Percentiles rank a stretch among this genome's conserved stretches.
phyloP scores from a whole-genome alignment of 2,329 filamentous ascomycete genomes.

The Hymenoscyphus scutula region DNA sequence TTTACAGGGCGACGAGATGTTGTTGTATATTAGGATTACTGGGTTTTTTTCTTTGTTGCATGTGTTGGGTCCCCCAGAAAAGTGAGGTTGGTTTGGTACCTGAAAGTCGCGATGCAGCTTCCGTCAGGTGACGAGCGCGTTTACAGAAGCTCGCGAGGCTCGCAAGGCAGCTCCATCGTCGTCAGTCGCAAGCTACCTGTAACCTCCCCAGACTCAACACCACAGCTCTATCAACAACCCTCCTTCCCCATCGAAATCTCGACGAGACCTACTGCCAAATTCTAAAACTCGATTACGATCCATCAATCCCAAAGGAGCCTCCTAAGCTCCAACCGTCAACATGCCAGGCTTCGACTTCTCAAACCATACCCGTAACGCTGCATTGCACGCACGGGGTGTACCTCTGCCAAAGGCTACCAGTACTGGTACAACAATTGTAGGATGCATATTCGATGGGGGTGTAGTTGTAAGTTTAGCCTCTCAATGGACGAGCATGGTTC shows the following conservation, averaged over 20 bases:
- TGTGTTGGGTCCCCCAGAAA: background rate
- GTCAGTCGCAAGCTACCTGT: background rate
- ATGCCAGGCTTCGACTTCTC: constrained; percentile 99
- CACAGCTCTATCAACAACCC: constrained; percentile 8
- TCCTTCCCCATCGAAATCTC: constrained; percentile 2
- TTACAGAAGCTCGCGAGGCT: background rate
- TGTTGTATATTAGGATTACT: constrained; percentile 2
- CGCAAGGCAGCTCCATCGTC: constrained; percentile 4
- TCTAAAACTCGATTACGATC: background rate
- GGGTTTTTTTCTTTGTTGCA: background rate
- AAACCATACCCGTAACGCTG: constrained; percentile 99
- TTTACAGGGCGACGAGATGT: background rate
- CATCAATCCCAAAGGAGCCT: constrained; percentile 10
- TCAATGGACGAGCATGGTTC: background rate
- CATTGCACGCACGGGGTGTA: constrained; percentile 88
- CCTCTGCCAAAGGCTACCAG: constrained; percentile 96
- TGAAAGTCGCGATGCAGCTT: background rate
- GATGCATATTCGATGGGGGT: constrained; percentile 92
- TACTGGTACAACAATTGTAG: constrained; percentile 98
- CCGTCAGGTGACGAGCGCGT: background rate
- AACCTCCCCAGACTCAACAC: background rate
- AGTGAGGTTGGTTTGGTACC: constrained; percentile 5
- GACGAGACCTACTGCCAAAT: constrained; percentile 1
- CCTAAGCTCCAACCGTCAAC: constrained; percentile 39
- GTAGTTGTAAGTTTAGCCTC: constrained; percentile 68